phyloP scores from a whole-genome alignment of 257 asterid genomes.

The Craterostigma plantagineum region DNA sequence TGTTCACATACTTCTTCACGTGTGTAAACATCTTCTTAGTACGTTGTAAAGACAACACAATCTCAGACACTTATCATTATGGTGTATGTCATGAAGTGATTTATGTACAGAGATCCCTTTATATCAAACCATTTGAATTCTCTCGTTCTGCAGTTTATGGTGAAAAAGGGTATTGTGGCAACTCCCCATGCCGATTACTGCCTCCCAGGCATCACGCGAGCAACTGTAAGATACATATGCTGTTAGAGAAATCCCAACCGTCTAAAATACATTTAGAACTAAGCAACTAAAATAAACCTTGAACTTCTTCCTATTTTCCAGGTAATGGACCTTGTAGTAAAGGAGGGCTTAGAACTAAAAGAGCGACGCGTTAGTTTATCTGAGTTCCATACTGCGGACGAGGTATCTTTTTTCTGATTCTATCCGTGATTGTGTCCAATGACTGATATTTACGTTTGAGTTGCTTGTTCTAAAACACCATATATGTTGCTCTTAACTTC shows the following conservation, averaged over 20 bases:
- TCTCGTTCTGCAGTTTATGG: conserved; percentile 44
- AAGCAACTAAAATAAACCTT: background rate
- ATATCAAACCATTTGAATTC: too few species aligned
- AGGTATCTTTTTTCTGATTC: conserved; percentile 30
- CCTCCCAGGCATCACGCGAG: conserved; percentile 79
- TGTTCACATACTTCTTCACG: conserved; percentile 15
- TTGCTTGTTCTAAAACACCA: too few species aligned
- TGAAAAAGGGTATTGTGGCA: conserved; percentile 52
- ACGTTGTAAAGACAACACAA: too few species aligned
- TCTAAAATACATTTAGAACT: too few species aligned
- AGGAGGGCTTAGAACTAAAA: conserved; percentile 35
- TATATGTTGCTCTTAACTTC: too few species aligned
- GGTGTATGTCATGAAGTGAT: too few species aligned
- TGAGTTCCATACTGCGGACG: conserved; percentile 87
- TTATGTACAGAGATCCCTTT: too few species aligned
- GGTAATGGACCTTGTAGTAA: conserved; percentile 55
- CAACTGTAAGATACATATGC: conserved; percentile 39
- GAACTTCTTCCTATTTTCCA: conserved; percentile 15
- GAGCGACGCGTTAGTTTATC: conserved; percentile 72
- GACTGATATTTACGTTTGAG: too few species aligned
- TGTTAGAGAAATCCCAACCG: too few species aligned
- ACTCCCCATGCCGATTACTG: conserved; percentile 89
- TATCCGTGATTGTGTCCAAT: too few species aligned
- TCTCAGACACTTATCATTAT: too few species aligned
- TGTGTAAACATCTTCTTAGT: background rate